Percentiles rank a stretch among this genome's conserved stretches.
These are phyloP conservation scores for Calocybe gambosa DNA, from an alignment of 1,284 basidiomycete genomes.

Conservation along the genomic window DNA sequence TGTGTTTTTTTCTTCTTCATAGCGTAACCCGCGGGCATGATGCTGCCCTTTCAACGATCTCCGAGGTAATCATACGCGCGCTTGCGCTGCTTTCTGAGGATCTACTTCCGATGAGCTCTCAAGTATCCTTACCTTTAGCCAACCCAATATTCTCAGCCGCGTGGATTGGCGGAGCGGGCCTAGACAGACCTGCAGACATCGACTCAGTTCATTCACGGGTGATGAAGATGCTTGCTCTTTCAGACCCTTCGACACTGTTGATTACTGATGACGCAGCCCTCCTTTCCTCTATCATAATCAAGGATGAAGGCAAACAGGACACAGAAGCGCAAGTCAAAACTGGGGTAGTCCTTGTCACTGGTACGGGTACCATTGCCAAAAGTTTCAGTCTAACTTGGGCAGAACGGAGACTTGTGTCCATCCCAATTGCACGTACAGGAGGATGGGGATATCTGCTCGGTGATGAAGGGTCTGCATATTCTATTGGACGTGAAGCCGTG, in stretches of 20 bases:
- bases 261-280: conserved; percentile 22
- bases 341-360: conserved; percentile 18
- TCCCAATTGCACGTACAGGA: conserved; percentile 16
- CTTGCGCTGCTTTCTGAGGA: conserved; percentile 10
- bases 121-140: conserved; percentile 3
- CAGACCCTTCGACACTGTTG: conserved; percentile 11
- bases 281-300: conserved; percentile 18
- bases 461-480: conserved; percentile 21
- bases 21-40: conserved; percentile 20
- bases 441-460: conserved; percentile 24
- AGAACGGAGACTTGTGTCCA: conserved; percentile 8
- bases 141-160: conserved; percentile 15
- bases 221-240: conserved; percentile 12
- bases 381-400: conserved; percentile 16
- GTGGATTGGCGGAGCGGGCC: conserved; percentile 21
- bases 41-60: conserved; percentile 15
- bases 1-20: neutral
- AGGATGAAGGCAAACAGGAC: neutral
- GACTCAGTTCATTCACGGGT: conserved; percentile 10
- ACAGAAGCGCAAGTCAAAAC: conserved; percentile 10
- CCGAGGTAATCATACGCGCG: conserved; percentile 11
- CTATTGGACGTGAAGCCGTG: conserved; percentile 20
- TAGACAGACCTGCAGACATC: conserved; percentile 19
- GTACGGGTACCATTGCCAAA: conserved; percentile 20
- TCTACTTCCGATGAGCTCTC: neutral